Evolutionary conservation across 768 basidiomycete genomes (phyloP).

Genomic region (Psilocybe cubensis): DNA sequence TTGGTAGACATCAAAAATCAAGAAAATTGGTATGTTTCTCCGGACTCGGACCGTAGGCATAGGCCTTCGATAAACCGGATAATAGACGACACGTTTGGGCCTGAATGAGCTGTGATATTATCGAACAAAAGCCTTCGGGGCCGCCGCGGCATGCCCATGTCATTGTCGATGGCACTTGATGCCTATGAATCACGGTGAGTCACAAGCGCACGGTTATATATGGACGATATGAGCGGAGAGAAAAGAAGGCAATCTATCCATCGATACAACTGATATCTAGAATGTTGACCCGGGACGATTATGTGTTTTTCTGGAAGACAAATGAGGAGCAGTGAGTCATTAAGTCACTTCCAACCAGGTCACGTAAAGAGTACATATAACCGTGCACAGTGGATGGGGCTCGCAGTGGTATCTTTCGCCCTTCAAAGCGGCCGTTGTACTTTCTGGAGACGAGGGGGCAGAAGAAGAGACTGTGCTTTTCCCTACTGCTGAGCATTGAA

Average conservation of each 20-base stretch:
- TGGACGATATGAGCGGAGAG: too few species aligned
- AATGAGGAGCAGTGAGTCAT: constrained; percentile 42
- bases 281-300: constrained; percentile 34
- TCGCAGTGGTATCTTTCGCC: constrained; percentile 53
- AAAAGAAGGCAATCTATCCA: neutral
- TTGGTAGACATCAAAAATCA: too few species aligned
- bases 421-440: constrained; percentile 41
- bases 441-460: constrained; percentile 32
- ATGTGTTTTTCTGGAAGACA: constrained; percentile 50
- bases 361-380: neutral
- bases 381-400: constrained; percentile 42
- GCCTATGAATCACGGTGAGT: too few species aligned
- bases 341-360: neutral
- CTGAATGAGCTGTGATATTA: too few species aligned
- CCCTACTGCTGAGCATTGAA: constrained; percentile 64
- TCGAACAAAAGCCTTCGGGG: too few species aligned
- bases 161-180: too few species aligned
- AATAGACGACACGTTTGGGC: too few species aligned
- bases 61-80: too few species aligned
- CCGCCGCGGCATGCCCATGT: too few species aligned
- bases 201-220: too few species aligned
- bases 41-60: too few species aligned
- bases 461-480: constrained; percentile 38
- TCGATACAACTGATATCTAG: neutral
- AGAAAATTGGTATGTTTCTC: too few species aligned